Base-by-base conservation (phyloP, 352 stramenopile genomes). In the Vaucheria bursata region DNA sequence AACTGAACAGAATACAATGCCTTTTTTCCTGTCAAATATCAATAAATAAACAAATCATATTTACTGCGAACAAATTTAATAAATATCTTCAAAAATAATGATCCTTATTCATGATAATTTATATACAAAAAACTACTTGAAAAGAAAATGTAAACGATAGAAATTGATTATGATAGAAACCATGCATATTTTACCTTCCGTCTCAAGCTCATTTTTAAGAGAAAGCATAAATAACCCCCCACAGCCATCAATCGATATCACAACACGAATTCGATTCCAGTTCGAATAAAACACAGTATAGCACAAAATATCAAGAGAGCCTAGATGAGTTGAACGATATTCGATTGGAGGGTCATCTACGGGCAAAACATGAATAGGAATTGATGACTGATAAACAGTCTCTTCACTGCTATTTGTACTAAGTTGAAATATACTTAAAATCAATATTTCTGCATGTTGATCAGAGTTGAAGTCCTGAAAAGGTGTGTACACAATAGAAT, bases 391-490 rank as follows among this genome's bases (percentile, higher is more conserved):
- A 4, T 5, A 18, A 38, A 29, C 59, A 38, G 59, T 6, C 59
- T 69, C 59, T 12, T 5, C 39, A 12, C 12, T 12, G 12, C 39
- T 50, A 5, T 36, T 32, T 36, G 78, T 73, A 59, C 25, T 68
- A 39, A 45, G 33, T 38, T 83, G 78, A 34, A 32, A 36, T 12
- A 78, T 49, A 34, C 37, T 37, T n/a, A 76, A 33, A 6, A 45
- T 52, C 18, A 83, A 59, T 38, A 83, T 33, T 40, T 83, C 78
- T 12, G 74, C 78, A 35, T 83, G 78, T 36, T 77, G 66, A 38
- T 45, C n/a, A n/a, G 49, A 71, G 64, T 87, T 86, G 68, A 72
- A 84, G 78, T 85, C 29, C 5, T 49, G 32, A 49, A 85, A 79
- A 37, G 78, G 77, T 7, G 37, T 32, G 53, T 87, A 87, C 12